These are phyloP conservation scores for Capsicum baccatum DNA, from an alignment of 257 asterid species.

Conservation along the genomic window DNA sequence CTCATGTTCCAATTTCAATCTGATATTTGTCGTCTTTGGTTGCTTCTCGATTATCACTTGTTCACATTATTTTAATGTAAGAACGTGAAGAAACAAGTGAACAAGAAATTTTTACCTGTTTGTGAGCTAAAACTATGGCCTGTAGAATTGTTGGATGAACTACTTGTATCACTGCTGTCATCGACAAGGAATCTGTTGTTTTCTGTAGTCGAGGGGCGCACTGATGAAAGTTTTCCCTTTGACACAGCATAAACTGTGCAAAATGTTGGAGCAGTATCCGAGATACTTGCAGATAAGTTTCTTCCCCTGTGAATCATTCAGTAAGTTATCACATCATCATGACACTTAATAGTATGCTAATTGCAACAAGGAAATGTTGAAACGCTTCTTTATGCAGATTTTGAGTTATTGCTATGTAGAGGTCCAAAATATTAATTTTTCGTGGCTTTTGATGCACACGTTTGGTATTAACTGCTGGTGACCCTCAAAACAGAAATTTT, in stretches of 20 bases:
- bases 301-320: slow-evolving; percentile 15
- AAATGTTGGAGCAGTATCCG: slow-evolving; percentile 58
- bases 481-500: not conserved
- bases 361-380: not conserved
- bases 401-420: not conserved
- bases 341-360: not conserved
- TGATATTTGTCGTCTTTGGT: not conserved
- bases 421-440: not conserved
- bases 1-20: too few relatives aligned
- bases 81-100: not conserved
- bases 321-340: not conserved
- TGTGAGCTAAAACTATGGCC: slow-evolving; percentile 48
- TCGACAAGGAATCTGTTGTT: slow-evolving; percentile 45
- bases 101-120: slow-evolving; percentile 45
- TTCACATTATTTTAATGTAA: too few relatives aligned
- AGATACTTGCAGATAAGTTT: slow-evolving; percentile 62
- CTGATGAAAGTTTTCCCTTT: slow-evolving; percentile 71
- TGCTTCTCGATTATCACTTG: not conserved
- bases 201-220: slow-evolving; percentile 73
- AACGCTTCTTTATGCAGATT: not conserved
- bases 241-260: slow-evolving; percentile 80
- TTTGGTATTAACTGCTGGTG: not conserved
- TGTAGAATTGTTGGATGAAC: slow-evolving; percentile 54
- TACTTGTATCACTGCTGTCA: slow-evolving; percentile 58
- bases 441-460: not conserved